A percentile compares a stretch with the other conserved stretches of the same genome.
phyloP scores from a whole-genome alignment of 2,329 filamentous ascomycete genomes.

The Aspergillus amoenus region DNA sequence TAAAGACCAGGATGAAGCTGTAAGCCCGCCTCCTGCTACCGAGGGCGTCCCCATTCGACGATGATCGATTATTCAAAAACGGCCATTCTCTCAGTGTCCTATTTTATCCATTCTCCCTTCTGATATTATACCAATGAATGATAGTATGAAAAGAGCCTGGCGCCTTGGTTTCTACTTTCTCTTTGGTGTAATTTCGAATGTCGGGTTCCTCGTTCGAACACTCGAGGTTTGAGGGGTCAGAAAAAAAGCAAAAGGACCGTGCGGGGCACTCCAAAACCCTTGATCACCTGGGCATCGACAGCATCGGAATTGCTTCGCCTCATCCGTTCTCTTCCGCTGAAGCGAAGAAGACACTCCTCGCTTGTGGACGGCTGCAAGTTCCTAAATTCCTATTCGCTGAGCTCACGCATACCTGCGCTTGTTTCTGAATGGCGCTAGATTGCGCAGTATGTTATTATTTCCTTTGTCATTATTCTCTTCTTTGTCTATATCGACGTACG shows the following conservation, averaged over 20 bases:
- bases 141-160: constrained; percentile 35
- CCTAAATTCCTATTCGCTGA: neutral
- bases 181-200: constrained; percentile 14
- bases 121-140: constrained; percentile 17
- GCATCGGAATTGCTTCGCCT: neutral
- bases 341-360: neutral
- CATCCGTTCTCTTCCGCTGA: neutral
- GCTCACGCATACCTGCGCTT: neutral
- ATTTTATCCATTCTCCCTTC: neutral
- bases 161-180: constrained; percentile 29
- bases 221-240: constrained; percentile 4
- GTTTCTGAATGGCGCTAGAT: neutral
- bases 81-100: neutral
- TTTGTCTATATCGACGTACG: constrained; percentile 17
- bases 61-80: constrained; percentile 35
- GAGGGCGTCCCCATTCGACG: constrained; percentile 65
- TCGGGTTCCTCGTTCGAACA: neutral
- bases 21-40: constrained; percentile 46
- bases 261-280: constrained; percentile 5
- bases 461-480: constrained; percentile 6
- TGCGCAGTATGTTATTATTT: constrained; percentile 1
- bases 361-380: neutral
- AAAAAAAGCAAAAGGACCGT: constrained; percentile 8
- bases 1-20: constrained; percentile 46
- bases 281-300: constrained; percentile 1